Conservation (phyloP, 2,329 filamentous ascomycete species). For the Ascochyta pisi region DNA sequence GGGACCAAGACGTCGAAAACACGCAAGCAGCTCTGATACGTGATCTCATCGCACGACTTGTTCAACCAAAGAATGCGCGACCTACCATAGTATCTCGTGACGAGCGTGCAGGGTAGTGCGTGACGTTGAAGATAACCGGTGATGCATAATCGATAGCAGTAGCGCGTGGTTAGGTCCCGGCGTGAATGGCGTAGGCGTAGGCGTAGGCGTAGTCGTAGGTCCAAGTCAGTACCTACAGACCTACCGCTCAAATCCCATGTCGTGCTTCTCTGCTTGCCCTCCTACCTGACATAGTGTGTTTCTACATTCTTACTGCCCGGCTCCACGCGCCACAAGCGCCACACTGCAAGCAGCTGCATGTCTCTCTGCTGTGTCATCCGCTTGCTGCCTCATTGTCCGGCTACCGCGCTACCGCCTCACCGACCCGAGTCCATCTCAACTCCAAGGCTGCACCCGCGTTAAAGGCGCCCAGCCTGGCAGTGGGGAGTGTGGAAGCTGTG, state of each 20-base stretch:
- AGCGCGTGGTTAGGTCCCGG: slow-evolving; percentile 6
- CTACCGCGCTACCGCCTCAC: slow-evolving; percentile 34
- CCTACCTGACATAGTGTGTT: slow-evolving; percentile 1
- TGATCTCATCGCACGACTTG: too few species aligned
- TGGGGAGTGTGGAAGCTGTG: slow-evolving; percentile 19
- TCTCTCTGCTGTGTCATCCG: slow-evolving; percentile 41
- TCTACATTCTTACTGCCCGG: neutral
- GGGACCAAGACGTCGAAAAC: too few species aligned
- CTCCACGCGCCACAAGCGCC: slow-evolving; percentile 8
- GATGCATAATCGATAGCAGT: slow-evolving; percentile 27
- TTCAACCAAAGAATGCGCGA: neutral
- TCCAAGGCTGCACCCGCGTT: slow-evolving; percentile 28
- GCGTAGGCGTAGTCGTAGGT: too few species aligned
- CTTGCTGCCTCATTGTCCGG: slow-evolving; percentile 34
- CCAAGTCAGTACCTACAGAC: neutral
- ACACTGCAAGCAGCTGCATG: slow-evolving; percentile 33
- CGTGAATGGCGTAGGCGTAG: slow-evolving; percentile 3
- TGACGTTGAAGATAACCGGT: slow-evolving; percentile 17
- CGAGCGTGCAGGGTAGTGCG: neutral
- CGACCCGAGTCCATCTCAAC: slow-evolving; percentile 33
- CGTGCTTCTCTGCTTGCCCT: slow-evolving; percentile 14
- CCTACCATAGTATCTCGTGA: slow-evolving; percentile 3
- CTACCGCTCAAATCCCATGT: slow-evolving; percentile 1
- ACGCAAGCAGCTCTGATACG: too few species aligned
- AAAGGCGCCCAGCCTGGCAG: slow-evolving; percentile 24